phyloP scores from a whole-genome alignment of 257 asterid genomes.

The Lithospermum erythrorhizon region DNA sequence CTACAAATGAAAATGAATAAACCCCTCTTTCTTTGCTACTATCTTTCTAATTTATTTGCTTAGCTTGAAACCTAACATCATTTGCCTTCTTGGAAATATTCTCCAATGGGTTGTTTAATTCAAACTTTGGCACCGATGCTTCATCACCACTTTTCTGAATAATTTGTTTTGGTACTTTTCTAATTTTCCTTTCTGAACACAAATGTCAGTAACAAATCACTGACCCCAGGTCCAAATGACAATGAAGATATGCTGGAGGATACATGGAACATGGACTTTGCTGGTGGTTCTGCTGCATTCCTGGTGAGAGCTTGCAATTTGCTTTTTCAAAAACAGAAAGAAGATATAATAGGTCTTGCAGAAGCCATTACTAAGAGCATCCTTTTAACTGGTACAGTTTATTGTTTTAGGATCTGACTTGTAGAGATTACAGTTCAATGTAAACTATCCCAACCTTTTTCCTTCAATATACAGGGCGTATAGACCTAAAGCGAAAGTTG shows the following conservation, averaged over 20 bases:
- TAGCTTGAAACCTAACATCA: no score
- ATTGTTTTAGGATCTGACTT: slow-evolving; percentile 2
- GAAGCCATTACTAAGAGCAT: slow-evolving; percentile 96
- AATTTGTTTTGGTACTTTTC: no score
- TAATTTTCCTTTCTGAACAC: no score
- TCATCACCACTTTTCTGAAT: no score
- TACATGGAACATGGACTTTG: slow-evolving; percentile 59
- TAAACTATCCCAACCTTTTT: slow-evolving; percentile 17
- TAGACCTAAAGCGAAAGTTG: slow-evolving; percentile 88
- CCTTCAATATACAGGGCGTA: slow-evolving; percentile 52
- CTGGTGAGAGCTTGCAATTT: slow-evolving; percentile 93
- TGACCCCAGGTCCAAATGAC: slow-evolving; percentile 71
- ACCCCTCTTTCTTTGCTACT: no score
- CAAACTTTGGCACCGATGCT: no score
- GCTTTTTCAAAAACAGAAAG: slow-evolving; percentile 51
- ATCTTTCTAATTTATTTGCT: no score
- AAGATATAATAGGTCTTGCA: slow-evolving; percentile 80
- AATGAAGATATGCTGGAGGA: slow-evolving; percentile 95
- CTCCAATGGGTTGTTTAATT: no score
- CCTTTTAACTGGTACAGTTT: slow-evolving; percentile 58
- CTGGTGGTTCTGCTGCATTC: slow-evolving; percentile 41
- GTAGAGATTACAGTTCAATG: slow-evolving; percentile 3
- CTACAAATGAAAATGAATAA: no score
- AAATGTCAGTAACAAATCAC: no score
- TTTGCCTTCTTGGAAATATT: no score